phyloP scores from a whole-genome alignment of 202 grass and related monocot genomes.

The Elaeis oleifera region DNA sequence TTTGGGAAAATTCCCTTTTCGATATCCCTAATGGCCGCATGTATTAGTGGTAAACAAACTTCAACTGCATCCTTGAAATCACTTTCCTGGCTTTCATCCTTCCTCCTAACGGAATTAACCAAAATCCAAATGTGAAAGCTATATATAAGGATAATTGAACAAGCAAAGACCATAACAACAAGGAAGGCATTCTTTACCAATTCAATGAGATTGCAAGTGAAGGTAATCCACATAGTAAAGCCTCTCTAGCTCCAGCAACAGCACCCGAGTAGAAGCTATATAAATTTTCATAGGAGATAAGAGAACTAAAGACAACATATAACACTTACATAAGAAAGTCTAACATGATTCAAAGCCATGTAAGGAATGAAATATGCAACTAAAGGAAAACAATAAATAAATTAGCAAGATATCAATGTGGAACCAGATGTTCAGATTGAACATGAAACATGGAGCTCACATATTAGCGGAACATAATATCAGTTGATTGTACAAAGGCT shows the following conservation, averaged over 20 bases:
- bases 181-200: slow-evolving; percentile 40
- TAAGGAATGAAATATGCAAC: too few relatives aligned
- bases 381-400: too few relatives aligned
- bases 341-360: too few relatives aligned
- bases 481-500: too few relatives aligned
- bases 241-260: slow-evolving; percentile 57
- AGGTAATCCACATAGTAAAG: slow-evolving; percentile 55
- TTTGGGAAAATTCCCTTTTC: slow-evolving; percentile 52
- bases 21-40: slow-evolving; percentile 51
- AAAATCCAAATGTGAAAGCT: not conserved
- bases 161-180: slow-evolving; percentile 11
- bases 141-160: slow-evolving; percentile 1
- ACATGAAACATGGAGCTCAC: too few relatives aligned
- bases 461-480: too few relatives aligned
- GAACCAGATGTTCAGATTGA: too few relatives aligned
- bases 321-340: too few relatives aligned
- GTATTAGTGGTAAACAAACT: slow-evolving; percentile 53
- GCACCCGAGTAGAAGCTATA: slow-evolving; percentile 65
- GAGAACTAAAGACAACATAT: too few relatives aligned
- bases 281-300: not conserved
- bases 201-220: slow-evolving; percentile 64
- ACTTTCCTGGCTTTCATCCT: slow-evolving; percentile 52
- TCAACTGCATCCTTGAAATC: slow-evolving; percentile 60
- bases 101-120: slow-evolving; percentile 40
- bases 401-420: too few relatives aligned